Conservation (phyloP, 2,329 filamentous ascomycete genomes). For the Aureobasidium vineae region DNA sequence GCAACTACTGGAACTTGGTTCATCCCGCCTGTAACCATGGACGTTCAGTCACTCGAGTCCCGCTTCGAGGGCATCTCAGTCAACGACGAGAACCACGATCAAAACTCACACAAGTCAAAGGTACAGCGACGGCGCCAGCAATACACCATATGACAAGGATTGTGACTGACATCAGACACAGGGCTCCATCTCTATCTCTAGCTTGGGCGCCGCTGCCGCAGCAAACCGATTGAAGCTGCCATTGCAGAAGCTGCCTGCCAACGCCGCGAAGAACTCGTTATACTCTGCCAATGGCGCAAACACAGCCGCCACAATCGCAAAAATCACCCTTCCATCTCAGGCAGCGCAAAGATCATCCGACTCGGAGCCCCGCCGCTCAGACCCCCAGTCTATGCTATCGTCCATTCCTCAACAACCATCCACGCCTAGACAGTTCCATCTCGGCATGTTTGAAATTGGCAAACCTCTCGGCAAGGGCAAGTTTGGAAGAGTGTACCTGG, state of each 20-base stretch:
- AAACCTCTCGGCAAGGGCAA: slow-evolving; percentile 81
- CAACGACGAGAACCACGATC: slow-evolving; percentile 74
- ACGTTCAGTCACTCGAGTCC: slow-evolving; percentile 75
- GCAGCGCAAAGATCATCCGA: slow-evolving; percentile 52
- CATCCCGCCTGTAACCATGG: slow-evolving; percentile 51
- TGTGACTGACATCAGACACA: slow-evolving; percentile 34
- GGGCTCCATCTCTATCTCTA: slow-evolving; percentile 50
- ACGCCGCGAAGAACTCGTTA: slow-evolving; percentile 50
- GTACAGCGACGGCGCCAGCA: slow-evolving; percentile 47
- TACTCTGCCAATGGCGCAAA: slow-evolving; percentile 32
- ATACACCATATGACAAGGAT: background rate
- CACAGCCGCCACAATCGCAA: slow-evolving; percentile 53
- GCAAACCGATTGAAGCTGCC: slow-evolving; percentile 67
- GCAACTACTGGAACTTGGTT: background rate
- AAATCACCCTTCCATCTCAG: slow-evolving; percentile 67
- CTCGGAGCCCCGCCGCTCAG: slow-evolving; percentile 37
- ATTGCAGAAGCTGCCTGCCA: slow-evolving; percentile 84
- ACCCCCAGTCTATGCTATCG: slow-evolving; percentile 22
- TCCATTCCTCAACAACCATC: slow-evolving; percentile 34
- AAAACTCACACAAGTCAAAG: slow-evolving; percentile 69
- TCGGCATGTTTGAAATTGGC: slow-evolving; percentile 90
- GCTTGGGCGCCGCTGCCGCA: slow-evolving; percentile 42
- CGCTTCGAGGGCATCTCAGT: slow-evolving; percentile 89
- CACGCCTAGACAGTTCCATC: slow-evolving; percentile 61
- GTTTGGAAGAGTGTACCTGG: slow-evolving; percentile 78